Conservation (phyloP, 2,329 filamentous ascomycete genomes). For the Helotiales sp. region DNA sequence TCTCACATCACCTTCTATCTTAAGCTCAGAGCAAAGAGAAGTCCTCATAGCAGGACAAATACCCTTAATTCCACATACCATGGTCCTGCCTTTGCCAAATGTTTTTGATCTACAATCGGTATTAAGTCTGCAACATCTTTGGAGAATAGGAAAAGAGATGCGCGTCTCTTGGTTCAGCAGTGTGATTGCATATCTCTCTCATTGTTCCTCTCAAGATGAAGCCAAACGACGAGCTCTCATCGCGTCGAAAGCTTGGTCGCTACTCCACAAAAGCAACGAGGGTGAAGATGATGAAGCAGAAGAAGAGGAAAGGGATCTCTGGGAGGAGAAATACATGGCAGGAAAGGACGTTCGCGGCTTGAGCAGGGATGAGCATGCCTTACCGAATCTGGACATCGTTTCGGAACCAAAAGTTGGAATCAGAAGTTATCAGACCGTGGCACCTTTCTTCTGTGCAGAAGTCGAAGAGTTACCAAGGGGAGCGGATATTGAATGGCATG, state of each 20-base stretch:
- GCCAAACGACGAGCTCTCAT: slow-evolving; percentile 40
- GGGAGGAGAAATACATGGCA: slow-evolving; percentile 63
- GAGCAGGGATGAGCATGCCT: no score
- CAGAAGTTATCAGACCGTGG: slow-evolving; percentile 36
- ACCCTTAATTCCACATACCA: slow-evolving; percentile 77
- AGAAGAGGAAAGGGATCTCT: slow-evolving; percentile 64
- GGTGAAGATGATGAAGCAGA: slow-evolving; percentile 48
- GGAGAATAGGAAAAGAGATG: slow-evolving; percentile 75
- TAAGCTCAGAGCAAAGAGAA: slow-evolving; percentile 26
- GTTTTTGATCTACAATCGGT: slow-evolving; percentile 58
- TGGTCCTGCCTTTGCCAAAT: slow-evolving; percentile 54
- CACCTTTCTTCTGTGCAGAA: slow-evolving; percentile 74
- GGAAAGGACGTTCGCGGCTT: slow-evolving; percentile 37
- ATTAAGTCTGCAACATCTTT: slow-evolving; percentile 85
- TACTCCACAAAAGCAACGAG: slow-evolving; percentile 3
- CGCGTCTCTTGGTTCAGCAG: slow-evolving; percentile 73
- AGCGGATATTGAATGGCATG: slow-evolving; percentile 83
- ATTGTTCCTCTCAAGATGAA: slow-evolving; percentile 25
- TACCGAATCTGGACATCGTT: slow-evolving; percentile 53
- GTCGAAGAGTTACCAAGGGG: slow-evolving; percentile 74
- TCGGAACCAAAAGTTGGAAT: no score
- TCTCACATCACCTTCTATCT: slow-evolving; percentile 27
- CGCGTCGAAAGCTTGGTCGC: slow-evolving; percentile 49
- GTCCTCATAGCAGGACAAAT: slow-evolving; percentile 88
- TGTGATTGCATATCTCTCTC: slow-evolving; percentile 71